These are phyloP conservation scores for Neurospora sp. DNA, from an alignment of 495 filamentous ascomycete genomes.

Conservation along the genomic window DNA sequence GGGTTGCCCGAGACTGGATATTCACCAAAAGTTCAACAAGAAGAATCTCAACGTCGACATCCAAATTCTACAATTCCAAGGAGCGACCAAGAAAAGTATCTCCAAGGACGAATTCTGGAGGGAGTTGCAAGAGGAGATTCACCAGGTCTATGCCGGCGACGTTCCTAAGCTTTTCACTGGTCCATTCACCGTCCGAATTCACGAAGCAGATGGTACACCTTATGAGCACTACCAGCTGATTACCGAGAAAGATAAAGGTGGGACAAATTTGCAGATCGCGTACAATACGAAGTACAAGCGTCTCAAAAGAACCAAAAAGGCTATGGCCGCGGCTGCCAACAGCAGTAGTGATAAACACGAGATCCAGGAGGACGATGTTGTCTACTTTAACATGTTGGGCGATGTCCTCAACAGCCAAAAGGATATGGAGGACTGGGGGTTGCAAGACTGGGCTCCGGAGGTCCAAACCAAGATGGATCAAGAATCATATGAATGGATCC, in stretches of 20 bases:
- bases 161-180: slow-evolving; percentile 78
- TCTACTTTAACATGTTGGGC: slow-evolving; percentile 95
- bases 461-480: slow-evolving; percentile 84
- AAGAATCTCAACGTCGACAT: slow-evolving; percentile 95
- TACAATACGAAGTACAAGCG: slow-evolving; percentile 99
- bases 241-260: slow-evolving; percentile 63
- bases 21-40: slow-evolving; percentile 90
- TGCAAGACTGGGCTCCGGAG: slow-evolving; percentile 79
- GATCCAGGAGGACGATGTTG: slow-evolving; percentile 67
- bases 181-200: slow-evolving; percentile 94
- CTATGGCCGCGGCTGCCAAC: slow-evolving; percentile 61
- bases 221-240: slow-evolving; percentile 98
- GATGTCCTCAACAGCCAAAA: slow-evolving; percentile 78
- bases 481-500: slow-evolving; percentile 97
- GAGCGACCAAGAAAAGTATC: slow-evolving; percentile 28
- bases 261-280: slow-evolving; percentile 68
- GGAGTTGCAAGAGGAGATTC: slow-evolving; percentile 67
- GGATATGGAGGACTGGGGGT: slow-evolving; percentile 72
- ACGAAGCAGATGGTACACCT: slow-evolving; percentile 96
- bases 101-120: slow-evolving; percentile 66
- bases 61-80: slow-evolving; percentile 74
- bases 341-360: slow-evolving; percentile 55
- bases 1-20: slow-evolving; percentile 77
- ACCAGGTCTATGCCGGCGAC: slow-evolving; percentile 57
- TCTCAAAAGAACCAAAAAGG: slow-evolving; percentile 80